Conservation (phyloP, 495 filamentous ascomycete species). For the Daldinia childiae region DNA sequence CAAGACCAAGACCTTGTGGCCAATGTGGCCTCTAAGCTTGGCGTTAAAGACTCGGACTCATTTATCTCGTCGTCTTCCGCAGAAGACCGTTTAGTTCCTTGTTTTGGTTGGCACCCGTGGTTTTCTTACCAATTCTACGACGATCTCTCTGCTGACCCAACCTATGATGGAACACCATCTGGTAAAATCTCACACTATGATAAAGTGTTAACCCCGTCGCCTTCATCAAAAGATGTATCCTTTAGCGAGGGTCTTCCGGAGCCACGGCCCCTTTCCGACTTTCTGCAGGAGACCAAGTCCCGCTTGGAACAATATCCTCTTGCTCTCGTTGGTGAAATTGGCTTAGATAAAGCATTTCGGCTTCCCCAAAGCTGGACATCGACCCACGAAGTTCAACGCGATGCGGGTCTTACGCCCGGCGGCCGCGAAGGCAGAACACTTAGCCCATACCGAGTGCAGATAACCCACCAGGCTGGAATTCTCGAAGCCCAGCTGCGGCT, state of each 20-base stretch:
- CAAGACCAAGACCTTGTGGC: slow-evolving; percentile 90
- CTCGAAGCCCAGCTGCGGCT: slow-evolving; percentile 84
- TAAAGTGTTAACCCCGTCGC: slow-evolving; percentile 68
- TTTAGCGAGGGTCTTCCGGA: slow-evolving; percentile 76
- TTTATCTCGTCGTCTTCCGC: slow-evolving; percentile 18
- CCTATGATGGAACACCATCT: slow-evolving; percentile 48
- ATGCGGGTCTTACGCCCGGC: slow-evolving; percentile 73
- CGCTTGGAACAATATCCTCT: slow-evolving; percentile 70
- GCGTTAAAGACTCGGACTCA: slow-evolving; percentile 36
- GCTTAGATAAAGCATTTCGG: slow-evolving; percentile 85
- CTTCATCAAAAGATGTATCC: slow-evolving; percentile 58
- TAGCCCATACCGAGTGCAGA: slow-evolving; percentile 76
- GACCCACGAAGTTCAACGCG: slow-evolving; percentile 46
- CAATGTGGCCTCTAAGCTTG: slow-evolving; percentile 64
- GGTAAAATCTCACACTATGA: slow-evolving; percentile 77
- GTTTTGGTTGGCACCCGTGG: slow-evolving; percentile 99
- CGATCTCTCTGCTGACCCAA: slow-evolving; percentile 56
- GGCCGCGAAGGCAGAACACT: slow-evolving; percentile 81
- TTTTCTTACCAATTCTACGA: slow-evolving; percentile 90
- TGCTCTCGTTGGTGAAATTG: slow-evolving; percentile 88
- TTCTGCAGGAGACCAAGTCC: slow-evolving; percentile 69
- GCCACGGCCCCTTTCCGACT: slow-evolving; percentile 72
- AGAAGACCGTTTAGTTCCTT: slow-evolving; percentile 67
- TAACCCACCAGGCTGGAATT: slow-evolving; percentile 79
- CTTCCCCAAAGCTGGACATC: slow-evolving; percentile 72